Conservation (phyloP, 176 grass and related monocot genomes). For the Oropetium thomaeum region DNA sequence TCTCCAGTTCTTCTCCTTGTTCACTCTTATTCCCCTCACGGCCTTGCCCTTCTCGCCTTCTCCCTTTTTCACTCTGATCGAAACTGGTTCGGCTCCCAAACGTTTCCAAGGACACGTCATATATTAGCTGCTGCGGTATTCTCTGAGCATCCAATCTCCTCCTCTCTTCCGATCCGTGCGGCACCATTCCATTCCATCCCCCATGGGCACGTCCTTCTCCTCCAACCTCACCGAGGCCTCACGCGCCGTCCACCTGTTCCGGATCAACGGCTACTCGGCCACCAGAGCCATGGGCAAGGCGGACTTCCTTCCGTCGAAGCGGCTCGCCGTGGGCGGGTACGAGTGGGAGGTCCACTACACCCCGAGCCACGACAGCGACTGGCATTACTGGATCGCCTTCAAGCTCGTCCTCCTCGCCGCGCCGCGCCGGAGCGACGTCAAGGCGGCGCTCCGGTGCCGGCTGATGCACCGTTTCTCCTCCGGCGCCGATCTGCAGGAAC, state of each 20-base stretch:
- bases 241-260: conserved; percentile 16
- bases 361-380: background rate
- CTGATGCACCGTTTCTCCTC: background rate
- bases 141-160: background rate
- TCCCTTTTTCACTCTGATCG: background rate
- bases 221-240: conserved; percentile 24
- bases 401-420: background rate
- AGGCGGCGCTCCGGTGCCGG: background rate
- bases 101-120: background rate
- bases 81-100: too few species aligned
- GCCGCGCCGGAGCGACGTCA: conserved; percentile 1
- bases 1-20: background rate
- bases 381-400: background rate
- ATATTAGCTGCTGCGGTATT: background rate
- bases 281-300: background rate
- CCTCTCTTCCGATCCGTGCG: background rate
- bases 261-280: conserved; percentile 30
- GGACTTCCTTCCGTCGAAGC: conserved; percentile 16
- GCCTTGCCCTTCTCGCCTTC: too few species aligned
- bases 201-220: background rate
- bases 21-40: too few species aligned
- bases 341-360: conserved; percentile 33
- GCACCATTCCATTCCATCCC: background rate
- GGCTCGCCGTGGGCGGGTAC: conserved; percentile 20
- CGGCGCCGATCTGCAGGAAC: background rate